Conservation (phyloP, 2,329 filamentous ascomycete genomes). For the Aspergillus brasiliensis region DNA sequence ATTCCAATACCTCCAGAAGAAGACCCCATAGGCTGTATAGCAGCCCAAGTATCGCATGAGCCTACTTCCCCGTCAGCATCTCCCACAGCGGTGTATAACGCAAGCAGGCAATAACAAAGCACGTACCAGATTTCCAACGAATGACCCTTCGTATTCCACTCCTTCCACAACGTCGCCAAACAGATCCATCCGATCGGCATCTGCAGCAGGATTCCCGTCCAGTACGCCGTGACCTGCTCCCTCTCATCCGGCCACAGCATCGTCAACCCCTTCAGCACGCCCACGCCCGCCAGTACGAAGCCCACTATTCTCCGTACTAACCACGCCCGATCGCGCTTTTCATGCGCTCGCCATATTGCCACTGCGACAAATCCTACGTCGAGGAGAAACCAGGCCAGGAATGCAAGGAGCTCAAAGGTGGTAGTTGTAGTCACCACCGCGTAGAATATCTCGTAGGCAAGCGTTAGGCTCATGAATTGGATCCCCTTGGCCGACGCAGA, state of each 20-base stretch:
- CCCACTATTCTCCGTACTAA: constrained; percentile 12
- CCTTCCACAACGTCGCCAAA: constrained; percentile 14
- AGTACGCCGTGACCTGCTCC: constrained; percentile 25
- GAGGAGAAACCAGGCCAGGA: constrained; percentile 22
- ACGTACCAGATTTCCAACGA: constrained; percentile 24
- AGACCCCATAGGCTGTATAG: constrained; percentile 23
- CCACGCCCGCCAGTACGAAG: constrained; percentile 5
- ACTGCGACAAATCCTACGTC: constrained; percentile 17
- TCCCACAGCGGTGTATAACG: neutral
- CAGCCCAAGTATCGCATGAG: constrained; percentile 23
- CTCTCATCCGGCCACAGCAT: constrained; percentile 21
- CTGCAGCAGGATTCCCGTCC: constrained; percentile 24
- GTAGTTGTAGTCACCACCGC: constrained; percentile 21
- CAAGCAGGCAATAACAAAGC: neutral
- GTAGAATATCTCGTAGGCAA: constrained; percentile 25
- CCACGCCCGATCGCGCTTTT: neutral
- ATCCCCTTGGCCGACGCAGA: constrained; percentile 11
- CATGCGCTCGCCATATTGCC: constrained; percentile 14
- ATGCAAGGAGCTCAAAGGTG: constrained; percentile 14
- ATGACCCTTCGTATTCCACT: constrained; percentile 17
- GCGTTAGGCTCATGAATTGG: constrained; percentile 18
- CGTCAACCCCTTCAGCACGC: constrained; percentile 5
- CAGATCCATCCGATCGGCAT: constrained; percentile 24
- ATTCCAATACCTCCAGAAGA: constrained; percentile 24
- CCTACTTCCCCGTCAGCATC: constrained; percentile 12